phyloP scores from a whole-genome alignment of 768 basidiomycete species.

The Thelephora ganbajun region DNA sequence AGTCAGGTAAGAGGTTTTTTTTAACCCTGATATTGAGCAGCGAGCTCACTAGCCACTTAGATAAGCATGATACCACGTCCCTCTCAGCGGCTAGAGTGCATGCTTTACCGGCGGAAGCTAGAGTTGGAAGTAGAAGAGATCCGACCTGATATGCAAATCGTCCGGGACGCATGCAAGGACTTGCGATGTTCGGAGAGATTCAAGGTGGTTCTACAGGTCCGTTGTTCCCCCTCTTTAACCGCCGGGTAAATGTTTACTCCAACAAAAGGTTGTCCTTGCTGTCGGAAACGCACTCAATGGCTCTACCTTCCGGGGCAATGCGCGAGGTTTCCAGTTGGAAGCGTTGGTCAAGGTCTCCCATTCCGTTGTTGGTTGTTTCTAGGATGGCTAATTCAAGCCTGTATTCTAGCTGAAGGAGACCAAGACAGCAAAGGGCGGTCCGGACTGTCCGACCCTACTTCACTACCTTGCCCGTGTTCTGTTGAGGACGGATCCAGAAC shows the following conservation, averaged over 20 bases:
- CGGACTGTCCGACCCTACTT: slow-evolving; percentile 76
- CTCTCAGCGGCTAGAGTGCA: slow-evolving; percentile 58
- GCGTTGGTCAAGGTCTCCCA: slow-evolving; percentile 58
- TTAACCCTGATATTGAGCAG: not conserved
- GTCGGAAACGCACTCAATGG: slow-evolving; percentile 78
- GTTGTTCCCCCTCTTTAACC: slow-evolving; percentile 2
- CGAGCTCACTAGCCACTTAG: slow-evolving; percentile 22
- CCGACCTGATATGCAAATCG: slow-evolving; percentile 62
- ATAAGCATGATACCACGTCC: slow-evolving; percentile 71
- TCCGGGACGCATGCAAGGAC: slow-evolving; percentile 60
- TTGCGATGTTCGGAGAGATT: slow-evolving; percentile 50
- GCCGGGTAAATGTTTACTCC: not conserved
- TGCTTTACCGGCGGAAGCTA: slow-evolving; percentile 73
- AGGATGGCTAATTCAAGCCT: not conserved
- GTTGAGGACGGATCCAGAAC: slow-evolving; percentile 45
- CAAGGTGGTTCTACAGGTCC: slow-evolving; percentile 55
- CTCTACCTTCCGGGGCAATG: slow-evolving; percentile 72
- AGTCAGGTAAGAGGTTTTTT: slow-evolving; percentile 35
- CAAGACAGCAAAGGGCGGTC: slow-evolving; percentile 51
- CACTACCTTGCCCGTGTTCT: slow-evolving; percentile 79
- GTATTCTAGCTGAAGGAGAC: slow-evolving; percentile 62
- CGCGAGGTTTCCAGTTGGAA: slow-evolving; percentile 75
- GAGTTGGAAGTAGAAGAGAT: slow-evolving; percentile 77
- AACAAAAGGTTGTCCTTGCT: slow-evolving; percentile 47
- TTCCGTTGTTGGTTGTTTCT: not conserved